Evolutionary conservation across 768 basidiomycete species (phyloP).

Genomic region (Trametes villosa): DNA sequence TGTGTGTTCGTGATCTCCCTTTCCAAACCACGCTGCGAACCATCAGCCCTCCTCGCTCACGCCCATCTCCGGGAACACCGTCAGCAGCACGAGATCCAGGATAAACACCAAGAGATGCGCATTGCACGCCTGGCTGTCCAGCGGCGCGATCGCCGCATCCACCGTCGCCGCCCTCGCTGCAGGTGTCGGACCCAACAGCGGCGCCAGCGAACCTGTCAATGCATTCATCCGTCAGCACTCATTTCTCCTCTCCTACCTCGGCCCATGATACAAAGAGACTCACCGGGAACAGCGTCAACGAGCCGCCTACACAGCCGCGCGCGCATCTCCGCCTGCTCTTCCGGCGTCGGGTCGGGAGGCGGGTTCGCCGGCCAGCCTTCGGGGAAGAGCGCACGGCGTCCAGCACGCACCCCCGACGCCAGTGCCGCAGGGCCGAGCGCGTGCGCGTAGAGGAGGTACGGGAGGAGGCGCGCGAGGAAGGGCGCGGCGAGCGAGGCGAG

Average conservation of each 20-base stretch:
- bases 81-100: slow-evolving; percentile 71
- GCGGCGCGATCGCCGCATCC: slow-evolving; percentile 58
- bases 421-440: slow-evolving; percentile 58
- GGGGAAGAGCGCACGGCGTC: slow-evolving; percentile 82
- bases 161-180: slow-evolving; percentile 46
- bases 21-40: too few species aligned
- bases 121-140: slow-evolving; percentile 72
- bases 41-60: slow-evolving; percentile 24
- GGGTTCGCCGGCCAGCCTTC: slow-evolving; percentile 83
- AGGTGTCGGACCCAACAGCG: slow-evolving; percentile 60
- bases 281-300: slow-evolving; percentile 48
- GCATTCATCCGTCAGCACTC: not conserved
- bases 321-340: slow-evolving; percentile 71
- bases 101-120: slow-evolving; percentile 75
- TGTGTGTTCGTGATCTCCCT: too few species aligned
- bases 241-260: not conserved
- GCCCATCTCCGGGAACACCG: slow-evolving; percentile 81
- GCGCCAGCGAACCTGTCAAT: slow-evolving; percentile 48
- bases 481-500: slow-evolving; percentile 27
- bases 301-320: slow-evolving; percentile 45
- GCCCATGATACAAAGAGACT: slow-evolving; percentile 17
- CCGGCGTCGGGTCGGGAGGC: slow-evolving; percentile 72
- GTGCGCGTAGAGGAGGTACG: slow-evolving; percentile 61
- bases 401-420: slow-evolving; percentile 53
- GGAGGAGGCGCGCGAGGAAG: slow-evolving; percentile 52